Evolutionary conservation across 1,139 yeast species (phyloP), one percentile per base, ranked within the genome.

Genomic region (Candida glucosophila): DNA sequence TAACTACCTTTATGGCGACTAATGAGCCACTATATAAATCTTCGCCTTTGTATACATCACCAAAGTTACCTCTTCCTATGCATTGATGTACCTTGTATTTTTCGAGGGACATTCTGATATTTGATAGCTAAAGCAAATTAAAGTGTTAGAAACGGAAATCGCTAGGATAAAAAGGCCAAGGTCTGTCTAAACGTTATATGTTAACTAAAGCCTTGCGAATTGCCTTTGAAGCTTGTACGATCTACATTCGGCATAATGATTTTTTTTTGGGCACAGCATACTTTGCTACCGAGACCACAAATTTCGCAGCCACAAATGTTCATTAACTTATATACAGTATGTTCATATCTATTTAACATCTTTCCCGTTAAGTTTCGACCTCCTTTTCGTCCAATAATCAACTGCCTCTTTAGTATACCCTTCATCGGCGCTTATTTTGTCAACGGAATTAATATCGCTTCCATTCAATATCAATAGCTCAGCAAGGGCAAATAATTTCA

Each of bases 61-160:
- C 95, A 58, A 83, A 85, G 39, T 80, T 80, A 1, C 95, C 95
- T 33, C 71, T 63, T 0, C 95, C 95, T 19, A 81, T 72, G 41
- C 86, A 76, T 31, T 73, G 67, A 25, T 65, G 49, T 21, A 77
- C 40, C 6, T 52, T 49, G 41, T 63, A 75, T 14, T 36, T 31
- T 11, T 41, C 40, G 3, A 31, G 25, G 3, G 40, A 39, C 49
- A 45, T 45, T 17, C n/a, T 22, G 17, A 15, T 17, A 22, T 22
- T 22, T 23, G 17, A 27, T 18, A 6, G 10, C 16, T n/a, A n/a
- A n/a, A n/a, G n/a, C n/a, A n/a, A n/a, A n/a, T n/a, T n/a, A n/a
- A n/a, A n/a, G n/a, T n/a, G n/a, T n/a, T n/a, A n/a, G n/a, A n/a
- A n/a, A n/a, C n/a, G n/a, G n/a, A n/a, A n/a, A n/a, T n/a, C n/a